Conservation (phyloP, 1,139 yeast species). For the Yamadazyma trypodendri region DNA sequence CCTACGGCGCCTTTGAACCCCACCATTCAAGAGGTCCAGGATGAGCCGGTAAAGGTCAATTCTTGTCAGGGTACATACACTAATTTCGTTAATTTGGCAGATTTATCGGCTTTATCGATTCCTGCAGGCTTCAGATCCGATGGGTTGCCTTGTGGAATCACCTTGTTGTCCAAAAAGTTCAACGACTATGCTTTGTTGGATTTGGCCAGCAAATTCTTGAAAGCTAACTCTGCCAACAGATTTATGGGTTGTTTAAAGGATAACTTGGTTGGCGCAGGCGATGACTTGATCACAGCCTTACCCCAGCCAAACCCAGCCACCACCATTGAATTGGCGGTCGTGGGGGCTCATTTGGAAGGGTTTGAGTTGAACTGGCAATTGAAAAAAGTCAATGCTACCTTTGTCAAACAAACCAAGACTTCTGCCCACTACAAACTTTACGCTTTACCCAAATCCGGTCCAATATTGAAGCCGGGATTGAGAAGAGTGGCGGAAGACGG, state of each 20-base stretch:
- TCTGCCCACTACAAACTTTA: conserved; percentile 72
- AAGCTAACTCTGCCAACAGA: conserved; percentile 29
- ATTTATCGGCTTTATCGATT: conserved; percentile 84
- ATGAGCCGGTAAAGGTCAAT: conserved; percentile 81
- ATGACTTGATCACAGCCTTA: conserved; percentile 37
- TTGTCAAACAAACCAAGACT: conserved; percentile 65
- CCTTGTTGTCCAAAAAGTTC: conserved; percentile 76
- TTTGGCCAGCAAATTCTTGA: conserved; percentile 70
- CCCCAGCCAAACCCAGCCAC: conserved; percentile 25
- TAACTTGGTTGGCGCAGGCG: conserved; percentile 32
- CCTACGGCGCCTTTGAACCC: conserved; percentile 97
- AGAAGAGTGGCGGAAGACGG: conserved; percentile 65
- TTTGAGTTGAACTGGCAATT: conserved; percentile 94
- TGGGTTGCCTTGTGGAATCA: conserved; percentile 88
- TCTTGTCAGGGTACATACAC: conserved; percentile 96
- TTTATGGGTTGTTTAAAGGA: conserved; percentile 44
- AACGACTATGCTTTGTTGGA: conserved; percentile 88
- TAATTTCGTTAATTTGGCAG: conserved; percentile 92
- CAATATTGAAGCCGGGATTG: conserved; percentile 85
- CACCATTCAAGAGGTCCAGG: conserved; percentile 63
- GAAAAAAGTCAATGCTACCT: conserved; percentile 78
- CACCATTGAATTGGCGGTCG: conserved; percentile 73
- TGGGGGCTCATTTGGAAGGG: conserved; percentile 91
- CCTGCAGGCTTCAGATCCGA: conserved; percentile 86
- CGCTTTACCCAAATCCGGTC: conserved; percentile 80